Base-by-base conservation (phyloP, 2,329 filamentous ascomycete species). In the Orbilia ellipsospora region DNA sequence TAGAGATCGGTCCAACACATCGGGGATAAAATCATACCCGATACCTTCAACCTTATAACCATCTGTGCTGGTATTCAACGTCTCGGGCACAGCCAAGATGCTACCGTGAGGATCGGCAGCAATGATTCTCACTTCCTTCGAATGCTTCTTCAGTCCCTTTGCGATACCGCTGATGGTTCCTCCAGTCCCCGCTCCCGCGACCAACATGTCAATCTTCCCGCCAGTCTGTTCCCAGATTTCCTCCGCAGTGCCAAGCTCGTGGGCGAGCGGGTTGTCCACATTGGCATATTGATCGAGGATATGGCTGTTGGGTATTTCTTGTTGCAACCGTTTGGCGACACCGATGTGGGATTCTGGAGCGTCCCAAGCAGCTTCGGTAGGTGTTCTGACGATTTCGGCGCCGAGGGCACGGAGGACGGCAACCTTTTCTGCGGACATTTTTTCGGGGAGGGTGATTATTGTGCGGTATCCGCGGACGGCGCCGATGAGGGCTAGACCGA, bases 381-480 rank as follows among this genome's bases (percentile, higher is more conserved):
- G 95, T 2, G 95, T 99, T 65, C 95, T 90, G 82, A 99, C 97
- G 83, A 99, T 98, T 81, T 96, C 97, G 50, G 95, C 95, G 78
- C 94, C 94, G 62, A 99, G 88, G 31, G 95, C 94, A 80, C 93
- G 92, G 77, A 99, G 87, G 28, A 99, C 95, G 1, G 94, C 91
- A 45, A 99, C 95, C 84, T 99, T 99, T 84, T 99, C 95, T 56
- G 93, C 92, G 0, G 93, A 97, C 95, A 99, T 99, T 87, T 99
- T 99, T 85, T 99, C 95, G 61, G 95, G 95, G 54, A 99, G 88
- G 10, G 95, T 99, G 83, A 99, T 99, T 84, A 99, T 98, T 48
- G 94, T 96, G 84, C 94, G 94, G 87, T 98, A 99, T 78, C 94
- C 94, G 85, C 97, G 98, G 81, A 99, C 92, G 15, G 95, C 95